Conservation (phyloP, 2,329 filamentous ascomycete genomes). For the Orbilia brochopaga region DNA sequence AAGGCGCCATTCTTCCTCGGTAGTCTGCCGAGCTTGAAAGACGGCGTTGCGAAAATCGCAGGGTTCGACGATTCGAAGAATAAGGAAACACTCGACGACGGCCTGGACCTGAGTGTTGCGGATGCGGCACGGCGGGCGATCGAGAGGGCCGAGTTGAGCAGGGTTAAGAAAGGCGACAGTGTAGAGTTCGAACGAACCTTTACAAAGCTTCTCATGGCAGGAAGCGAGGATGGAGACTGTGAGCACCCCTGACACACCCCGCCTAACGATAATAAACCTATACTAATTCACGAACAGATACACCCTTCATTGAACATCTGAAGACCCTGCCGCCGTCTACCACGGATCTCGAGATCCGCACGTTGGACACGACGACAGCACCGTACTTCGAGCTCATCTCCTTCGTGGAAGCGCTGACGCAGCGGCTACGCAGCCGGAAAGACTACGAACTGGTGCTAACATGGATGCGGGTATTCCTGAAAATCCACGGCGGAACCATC, state of each 20-base stretch:
- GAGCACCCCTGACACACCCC: slow-evolving; percentile 57
- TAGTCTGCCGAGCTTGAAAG: slow-evolving; percentile 57
- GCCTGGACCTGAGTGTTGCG: slow-evolving; percentile 32
- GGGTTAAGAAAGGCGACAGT: slow-evolving; percentile 69
- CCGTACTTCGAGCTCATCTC: slow-evolving; percentile 73
- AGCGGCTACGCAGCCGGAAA: slow-evolving; percentile 69
- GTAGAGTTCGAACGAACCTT: slow-evolving; percentile 66
- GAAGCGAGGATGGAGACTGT: slow-evolving; percentile 68
- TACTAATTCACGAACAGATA: slow-evolving; percentile 50
- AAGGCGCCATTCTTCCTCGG: slow-evolving; percentile 96
- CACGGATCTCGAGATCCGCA: slow-evolving; percentile 88
- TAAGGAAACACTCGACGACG: slow-evolving; percentile 59
- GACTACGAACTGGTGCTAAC: slow-evolving; percentile 95
- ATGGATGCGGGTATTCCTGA: slow-evolving; percentile 95
- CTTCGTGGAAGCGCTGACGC: slow-evolving; percentile 82
- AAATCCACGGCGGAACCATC: slow-evolving; percentile 73
- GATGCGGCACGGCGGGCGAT: slow-evolving; percentile 40
- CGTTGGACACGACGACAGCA: slow-evolving; percentile 63
- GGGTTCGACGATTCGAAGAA: slow-evolving; percentile 52
- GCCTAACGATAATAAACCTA: background rate
- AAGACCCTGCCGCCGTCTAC: slow-evolving; percentile 81
- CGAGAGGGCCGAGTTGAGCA: slow-evolving; percentile 66
- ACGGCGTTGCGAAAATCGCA: slow-evolving; percentile 22
- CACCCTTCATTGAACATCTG: slow-evolving; percentile 75
- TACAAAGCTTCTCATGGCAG: slow-evolving; percentile 65